A percentile compares a stretch with the other conserved stretches of the same genome.
Conservation (phyloP, 495 filamentous ascomycete species). For the Penicillium goetzii region DNA sequence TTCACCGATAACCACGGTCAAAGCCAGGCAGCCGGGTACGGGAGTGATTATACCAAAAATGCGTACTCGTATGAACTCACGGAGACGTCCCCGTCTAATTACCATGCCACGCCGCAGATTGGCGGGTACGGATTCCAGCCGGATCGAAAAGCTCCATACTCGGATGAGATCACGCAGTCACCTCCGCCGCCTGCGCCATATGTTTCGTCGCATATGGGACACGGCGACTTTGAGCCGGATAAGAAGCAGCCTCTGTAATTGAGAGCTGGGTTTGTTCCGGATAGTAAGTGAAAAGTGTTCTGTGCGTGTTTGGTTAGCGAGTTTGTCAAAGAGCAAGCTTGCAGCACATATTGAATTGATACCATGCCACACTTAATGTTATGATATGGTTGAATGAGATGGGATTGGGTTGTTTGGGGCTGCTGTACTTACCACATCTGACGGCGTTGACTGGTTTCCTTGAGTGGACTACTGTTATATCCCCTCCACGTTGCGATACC, state of each 20-base stretch:
- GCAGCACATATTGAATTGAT: neutral
- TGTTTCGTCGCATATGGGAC: slow-evolving; percentile 1
- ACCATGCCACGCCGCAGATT: neutral
- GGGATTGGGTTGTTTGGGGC: neutral
- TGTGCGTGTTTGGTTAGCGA: neutral
- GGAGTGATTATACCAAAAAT: slow-evolving; percentile 16
- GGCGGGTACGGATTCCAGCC: neutral
- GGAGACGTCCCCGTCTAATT: slow-evolving; percentile 10
- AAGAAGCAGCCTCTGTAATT: slow-evolving; percentile 11
- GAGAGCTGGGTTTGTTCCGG: neutral
- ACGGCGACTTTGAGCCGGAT: slow-evolving; percentile 4
- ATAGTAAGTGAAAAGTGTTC: neutral
- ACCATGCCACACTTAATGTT: neutral
- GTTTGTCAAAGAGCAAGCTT: neutral
- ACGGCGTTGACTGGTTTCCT: neutral
- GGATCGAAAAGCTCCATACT: slow-evolving; percentile 1
- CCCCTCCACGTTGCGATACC: neutral
- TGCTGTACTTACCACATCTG: neutral
- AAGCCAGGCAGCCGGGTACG: slow-evolving; percentile 24
- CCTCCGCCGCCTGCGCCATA: slow-evolving; percentile 4
- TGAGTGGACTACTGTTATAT: slow-evolving; percentile 6
- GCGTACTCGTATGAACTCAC: slow-evolving; percentile 15
- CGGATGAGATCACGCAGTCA: slow-evolving; percentile 6
- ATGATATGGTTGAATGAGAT: neutral
- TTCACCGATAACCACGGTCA: slow-evolving; percentile 37